Conservation (phyloP, 1,284 basidiomycete species). For the Pyrrhoderma noxium region DNA sequence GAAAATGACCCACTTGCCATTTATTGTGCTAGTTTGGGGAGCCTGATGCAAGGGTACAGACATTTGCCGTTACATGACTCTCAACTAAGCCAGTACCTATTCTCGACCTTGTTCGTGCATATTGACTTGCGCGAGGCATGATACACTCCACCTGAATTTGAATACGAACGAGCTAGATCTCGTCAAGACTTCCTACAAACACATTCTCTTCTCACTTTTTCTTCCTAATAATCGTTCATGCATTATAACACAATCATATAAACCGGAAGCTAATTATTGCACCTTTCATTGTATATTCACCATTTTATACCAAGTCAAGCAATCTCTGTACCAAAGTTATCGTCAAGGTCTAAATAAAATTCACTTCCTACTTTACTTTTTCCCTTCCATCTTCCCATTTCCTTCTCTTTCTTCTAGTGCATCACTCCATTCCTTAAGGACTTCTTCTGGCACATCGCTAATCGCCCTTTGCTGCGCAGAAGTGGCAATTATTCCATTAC, state of each 20-base stretch:
- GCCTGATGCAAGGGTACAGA: constrained; percentile 70
- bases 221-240: too few relatives aligned
- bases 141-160: too few relatives aligned
- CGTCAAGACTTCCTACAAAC: not conserved
- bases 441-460: not conserved
- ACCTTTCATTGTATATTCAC: too few relatives aligned
- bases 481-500: not conserved
- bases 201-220: not conserved
- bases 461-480: not conserved
- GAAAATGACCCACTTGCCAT: constrained; percentile 63
- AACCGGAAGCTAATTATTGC: too few relatives aligned
- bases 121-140: constrained; percentile 38
- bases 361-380: not conserved
- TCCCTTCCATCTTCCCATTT: not conserved
- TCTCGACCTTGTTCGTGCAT: constrained; percentile 80
- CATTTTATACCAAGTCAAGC: too few relatives aligned
- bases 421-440: not conserved
- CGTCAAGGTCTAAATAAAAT: too few relatives aligned
- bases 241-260: too few relatives aligned
- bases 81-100: constrained; percentile 77
- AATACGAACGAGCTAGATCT: not conserved
- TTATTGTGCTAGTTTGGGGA: constrained; percentile 63
- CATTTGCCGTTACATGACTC: constrained; percentile 82
- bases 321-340: too few relatives aligned
- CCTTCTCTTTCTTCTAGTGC: not conserved